These are phyloP conservation scores for Astragalus membranaceus DNA, from an alignment of 306 rosid genomes.

Conservation along the genomic window DNA sequence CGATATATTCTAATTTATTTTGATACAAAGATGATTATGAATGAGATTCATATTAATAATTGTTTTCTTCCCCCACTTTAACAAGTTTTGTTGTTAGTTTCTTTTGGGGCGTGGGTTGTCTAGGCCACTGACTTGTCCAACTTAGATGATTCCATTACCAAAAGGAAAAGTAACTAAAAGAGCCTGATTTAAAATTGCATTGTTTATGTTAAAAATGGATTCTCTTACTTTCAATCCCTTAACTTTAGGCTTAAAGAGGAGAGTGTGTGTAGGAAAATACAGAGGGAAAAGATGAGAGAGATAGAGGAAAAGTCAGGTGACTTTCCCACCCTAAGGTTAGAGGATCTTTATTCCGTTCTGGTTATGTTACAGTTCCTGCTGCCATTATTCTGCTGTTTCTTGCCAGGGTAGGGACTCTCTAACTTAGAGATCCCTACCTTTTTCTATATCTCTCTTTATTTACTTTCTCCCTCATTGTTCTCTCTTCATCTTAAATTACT, in stretches of 20 bases:
- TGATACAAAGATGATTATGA: background rate
- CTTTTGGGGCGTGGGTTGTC: background rate
- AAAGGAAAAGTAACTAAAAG: conserved; percentile 5
- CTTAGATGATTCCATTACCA: background rate
- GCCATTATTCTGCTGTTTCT: background rate
- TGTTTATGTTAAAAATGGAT: background rate
- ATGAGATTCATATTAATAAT: background rate
- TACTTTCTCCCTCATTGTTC: too few species aligned
- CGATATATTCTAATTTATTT: background rate
- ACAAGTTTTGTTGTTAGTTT: background rate
- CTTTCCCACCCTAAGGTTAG: too few species aligned
- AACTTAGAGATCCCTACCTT: too few species aligned
- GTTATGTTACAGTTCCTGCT: background rate
- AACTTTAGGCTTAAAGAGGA: too few species aligned
- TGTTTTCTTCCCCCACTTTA: background rate
- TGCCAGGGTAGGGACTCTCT: too few species aligned
- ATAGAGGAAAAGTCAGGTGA: too few species aligned
- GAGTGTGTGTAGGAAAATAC: too few species aligned
- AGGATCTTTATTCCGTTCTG: too few species aligned
- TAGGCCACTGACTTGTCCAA: background rate
- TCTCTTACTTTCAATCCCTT: too few species aligned
- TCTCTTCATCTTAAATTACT: too few species aligned
- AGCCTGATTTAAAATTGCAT: background rate
- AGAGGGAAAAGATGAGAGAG: too few species aligned
- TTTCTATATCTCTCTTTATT: too few species aligned